Evolutionary conservation across 305 asterid genomes (phyloP).

Genomic region (Fraxinus sp.): DNA sequence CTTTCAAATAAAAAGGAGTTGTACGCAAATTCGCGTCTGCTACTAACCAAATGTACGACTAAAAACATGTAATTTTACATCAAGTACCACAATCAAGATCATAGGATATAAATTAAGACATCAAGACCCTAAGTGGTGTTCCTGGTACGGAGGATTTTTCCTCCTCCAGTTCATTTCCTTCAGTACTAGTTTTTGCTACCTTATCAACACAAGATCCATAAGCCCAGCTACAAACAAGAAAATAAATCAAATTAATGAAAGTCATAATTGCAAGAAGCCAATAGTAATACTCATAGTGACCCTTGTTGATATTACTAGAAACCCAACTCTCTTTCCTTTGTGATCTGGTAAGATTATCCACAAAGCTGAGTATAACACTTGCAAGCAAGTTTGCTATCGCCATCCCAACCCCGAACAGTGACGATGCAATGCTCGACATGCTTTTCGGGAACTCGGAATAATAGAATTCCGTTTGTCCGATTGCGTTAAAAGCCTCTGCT

Average conservation of each 20-base stretch:
- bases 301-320: conserved; percentile 51
- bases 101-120: neutral
- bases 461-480: conserved; percentile 61
- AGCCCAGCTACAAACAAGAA: conserved; percentile 45
- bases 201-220: conserved; percentile 54
- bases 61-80: neutral
- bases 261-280: conserved; percentile 53
- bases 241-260: conserved; percentile 42
- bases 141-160: conserved; percentile 14
- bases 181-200: conserved; percentile 14
- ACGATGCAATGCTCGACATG: conserved; percentile 57
- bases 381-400: conserved; percentile 47
- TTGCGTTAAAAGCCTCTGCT: conserved; percentile 59
- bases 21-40: neutral
- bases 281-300: conserved; percentile 56
- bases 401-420: conserved; percentile 52
- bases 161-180: conserved; percentile 19
- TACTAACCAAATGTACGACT: neutral
- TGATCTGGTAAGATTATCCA: conserved; percentile 31
- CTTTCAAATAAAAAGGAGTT: neutral
- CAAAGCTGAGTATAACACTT: conserved; percentile 39
- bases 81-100: neutral
- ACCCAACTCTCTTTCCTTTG: conserved; percentile 61
- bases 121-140: neutral
- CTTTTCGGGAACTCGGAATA: conserved; percentile 60